Evolutionary conservation across 2,329 filamentous ascomycete species (phyloP).

Genomic region (Diaporthe caulivora): DNA sequence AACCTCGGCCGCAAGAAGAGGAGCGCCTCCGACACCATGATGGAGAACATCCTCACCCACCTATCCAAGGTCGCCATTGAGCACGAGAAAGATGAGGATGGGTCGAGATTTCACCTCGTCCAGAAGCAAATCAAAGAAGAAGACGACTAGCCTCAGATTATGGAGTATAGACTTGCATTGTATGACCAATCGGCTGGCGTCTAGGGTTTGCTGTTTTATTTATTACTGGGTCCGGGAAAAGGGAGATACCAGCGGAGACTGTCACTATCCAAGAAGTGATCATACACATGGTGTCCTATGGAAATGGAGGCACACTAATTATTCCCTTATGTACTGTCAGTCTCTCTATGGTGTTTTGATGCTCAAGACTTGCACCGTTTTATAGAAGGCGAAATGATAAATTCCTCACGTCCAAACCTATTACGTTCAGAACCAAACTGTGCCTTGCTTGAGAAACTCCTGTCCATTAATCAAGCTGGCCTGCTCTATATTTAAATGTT

Average conservation of each 20-base stretch:
- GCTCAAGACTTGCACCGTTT: constrained; percentile 17
- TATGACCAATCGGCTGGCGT: constrained; percentile 20
- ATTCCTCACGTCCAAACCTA: background rate
- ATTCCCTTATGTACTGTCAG: constrained; percentile 16
- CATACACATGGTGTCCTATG: constrained; percentile 13
- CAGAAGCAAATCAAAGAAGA: constrained; percentile 40
- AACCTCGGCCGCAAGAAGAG: constrained; percentile 74
- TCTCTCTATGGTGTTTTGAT: constrained; percentile 13
- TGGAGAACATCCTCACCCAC: constrained; percentile 75
- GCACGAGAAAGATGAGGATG: constrained; percentile 62
- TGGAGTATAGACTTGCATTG: constrained; percentile 29
- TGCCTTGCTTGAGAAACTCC: background rate
- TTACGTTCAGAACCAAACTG: background rate
- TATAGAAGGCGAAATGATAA: constrained; percentile 25
- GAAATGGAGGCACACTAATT: constrained; percentile 18
- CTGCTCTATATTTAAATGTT: background rate
- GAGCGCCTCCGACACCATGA: constrained; percentile 70
- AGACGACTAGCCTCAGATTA: constrained; percentile 25
- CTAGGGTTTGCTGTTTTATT: background rate
- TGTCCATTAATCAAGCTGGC: background rate
- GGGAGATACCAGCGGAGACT: constrained; percentile 29
- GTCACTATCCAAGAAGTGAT: constrained; percentile 14
- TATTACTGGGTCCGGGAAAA: constrained; percentile 24
- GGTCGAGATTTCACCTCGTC: constrained; percentile 28
- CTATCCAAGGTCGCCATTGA: constrained; percentile 73